A percentile compares a stretch with the other conserved stretches of the same genome.
phyloP scores from a whole-genome alignment of 495 filamentous ascomycete genomes.

The Ramalina intermedia region DNA sequence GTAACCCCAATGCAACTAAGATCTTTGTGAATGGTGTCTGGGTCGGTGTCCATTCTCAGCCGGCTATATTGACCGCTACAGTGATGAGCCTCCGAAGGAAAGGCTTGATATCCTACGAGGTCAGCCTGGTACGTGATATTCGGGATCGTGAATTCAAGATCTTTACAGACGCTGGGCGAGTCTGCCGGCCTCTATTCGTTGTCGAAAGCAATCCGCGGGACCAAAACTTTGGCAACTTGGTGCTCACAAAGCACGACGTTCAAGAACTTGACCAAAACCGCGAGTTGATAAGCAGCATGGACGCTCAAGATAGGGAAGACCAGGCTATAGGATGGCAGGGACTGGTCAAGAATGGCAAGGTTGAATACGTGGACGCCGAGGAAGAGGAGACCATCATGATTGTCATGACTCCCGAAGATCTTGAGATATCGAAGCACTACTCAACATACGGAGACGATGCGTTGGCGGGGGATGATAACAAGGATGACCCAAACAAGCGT shows the following conservation, averaged over 20 bases:
- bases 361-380: conserved; percentile 94
- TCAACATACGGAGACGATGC: conserved; percentile 5
- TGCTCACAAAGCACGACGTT: conserved; percentile 71
- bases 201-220: conserved; percentile 63
- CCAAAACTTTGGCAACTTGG: conserved; percentile 57
- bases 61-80: conserved; percentile 61
- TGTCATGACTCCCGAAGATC: conserved; percentile 91
- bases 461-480: conserved; percentile 40
- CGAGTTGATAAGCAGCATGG: conserved; percentile 40
- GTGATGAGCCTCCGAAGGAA: conserved; percentile 65
- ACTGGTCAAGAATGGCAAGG: conserved; percentile 60
- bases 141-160: conserved; percentile 96
- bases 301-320: conserved; percentile 40
- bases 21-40: conserved; percentile 96
- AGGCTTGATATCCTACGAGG: conserved; percentile 69
- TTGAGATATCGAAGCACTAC: conserved; percentile 59
- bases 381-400: conserved; percentile 99
- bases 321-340: conserved; percentile 77
- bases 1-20: conserved; percentile 86
- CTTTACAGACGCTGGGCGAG: conserved; percentile 90
- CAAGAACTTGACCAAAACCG: conserved; percentile 54
- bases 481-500: conserved; percentile 53
- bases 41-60: conserved; percentile 82
- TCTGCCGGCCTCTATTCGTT: conserved; percentile 84
- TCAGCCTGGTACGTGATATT: conserved; percentile 87